Evolutionary conservation across 441 rosid species (phyloP), one percentile per base, ranked within the genome.

Genomic region (Bocquillonia castaneifolia): DNA sequence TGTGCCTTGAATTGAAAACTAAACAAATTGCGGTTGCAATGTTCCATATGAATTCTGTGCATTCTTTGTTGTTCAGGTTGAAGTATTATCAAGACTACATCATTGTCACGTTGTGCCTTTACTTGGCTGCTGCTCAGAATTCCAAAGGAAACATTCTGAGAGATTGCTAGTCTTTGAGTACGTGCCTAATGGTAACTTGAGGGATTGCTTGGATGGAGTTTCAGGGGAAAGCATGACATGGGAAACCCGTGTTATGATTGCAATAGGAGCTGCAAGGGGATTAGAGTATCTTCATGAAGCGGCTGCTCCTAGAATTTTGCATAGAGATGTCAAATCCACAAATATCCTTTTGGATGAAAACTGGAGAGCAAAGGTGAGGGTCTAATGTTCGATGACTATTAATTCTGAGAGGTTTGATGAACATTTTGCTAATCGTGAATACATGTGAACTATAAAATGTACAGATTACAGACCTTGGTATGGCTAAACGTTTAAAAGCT

Each of bases 391-490:
- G 44, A 47, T 52, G 50, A 5, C 5, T 68, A 44, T 63, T 55
- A 9, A 45, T 48, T 45, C 29, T 39, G 47, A 58, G n/a, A n/a
- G n/a, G n/a, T n/a, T n/a, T n/a, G n/a, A 31, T 44, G 36, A 51
- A 52, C 53, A 5, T 23, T 22, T 5, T 23, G 47, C 48, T 14
- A 22, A 26, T 34, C 68, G 10, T 32, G 39, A 50, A 54, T 15
- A 29, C 5, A 22, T 61, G 32, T 14, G 32, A 48, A 32, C 64
- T 25, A 26, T 12, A 74, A 70, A n/a, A 57, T 56, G 3, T 78
- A 82, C 87, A 93, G 97, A 91, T 93, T 77, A 91, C 95, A 29
- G 99, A 93, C 78, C 96, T 93, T 76, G 99, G 99, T 51, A 89
- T 93, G 99, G 99, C 99, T 14, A 91, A 93, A 82, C 73, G 83